Evolutionary conservation across 2,329 filamentous ascomycete species (phyloP).

Genomic region (Aspergillus ibericus): DNA sequence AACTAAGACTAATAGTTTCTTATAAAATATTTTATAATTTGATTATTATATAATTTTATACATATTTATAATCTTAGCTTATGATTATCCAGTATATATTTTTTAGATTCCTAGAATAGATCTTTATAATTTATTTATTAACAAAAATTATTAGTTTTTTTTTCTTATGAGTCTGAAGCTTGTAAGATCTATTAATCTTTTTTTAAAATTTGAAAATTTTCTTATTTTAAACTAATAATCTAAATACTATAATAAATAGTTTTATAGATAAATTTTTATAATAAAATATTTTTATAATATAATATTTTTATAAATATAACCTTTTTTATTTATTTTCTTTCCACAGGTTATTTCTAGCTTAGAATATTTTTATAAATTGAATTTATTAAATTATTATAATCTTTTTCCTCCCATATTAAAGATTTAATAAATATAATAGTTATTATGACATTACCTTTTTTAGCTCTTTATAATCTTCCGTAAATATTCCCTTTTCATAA

Average conservation of each 20-base stretch:
- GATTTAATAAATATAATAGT: background rate
- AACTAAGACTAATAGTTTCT: no score
- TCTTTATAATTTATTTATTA: background rate
- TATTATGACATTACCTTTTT: background rate
- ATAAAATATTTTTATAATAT: no score
- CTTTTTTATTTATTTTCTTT: no score
- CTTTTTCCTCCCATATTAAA: conserved; percentile 5
- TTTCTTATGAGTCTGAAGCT: background rate
- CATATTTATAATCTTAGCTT: no score
- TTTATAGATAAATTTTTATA: background rate
- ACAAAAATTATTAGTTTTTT: background rate
- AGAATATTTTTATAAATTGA: conserved; percentile 2
- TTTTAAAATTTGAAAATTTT: background rate
- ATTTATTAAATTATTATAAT: background rate
- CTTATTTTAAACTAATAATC: background rate
- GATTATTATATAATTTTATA: no score
- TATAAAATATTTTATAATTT: no score
- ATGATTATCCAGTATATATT: no score
- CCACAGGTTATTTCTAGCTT: no score
- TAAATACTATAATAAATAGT: background rate
- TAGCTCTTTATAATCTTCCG: background rate
- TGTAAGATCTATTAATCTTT: background rate
- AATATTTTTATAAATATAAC: background rate
- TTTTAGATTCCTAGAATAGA: no score
- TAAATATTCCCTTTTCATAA: background rate